phyloP scores from a whole-genome alignment of 225 moss, liverwort and hornwort species.

The Sphagnum contortum region DNA sequence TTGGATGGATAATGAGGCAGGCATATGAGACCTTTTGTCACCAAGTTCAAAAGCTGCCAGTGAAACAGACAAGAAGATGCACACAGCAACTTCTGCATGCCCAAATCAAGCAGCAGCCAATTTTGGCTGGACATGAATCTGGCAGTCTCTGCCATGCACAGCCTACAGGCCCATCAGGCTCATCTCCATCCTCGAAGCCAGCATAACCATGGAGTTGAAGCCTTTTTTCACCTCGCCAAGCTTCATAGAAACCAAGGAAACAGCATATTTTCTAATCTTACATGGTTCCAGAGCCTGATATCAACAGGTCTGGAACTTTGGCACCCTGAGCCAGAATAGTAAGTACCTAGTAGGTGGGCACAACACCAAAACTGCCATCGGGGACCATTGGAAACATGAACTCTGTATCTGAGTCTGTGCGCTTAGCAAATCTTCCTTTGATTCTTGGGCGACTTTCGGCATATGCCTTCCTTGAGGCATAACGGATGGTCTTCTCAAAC shows the following conservation, averaged over 20 bases:
- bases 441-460: constrained; percentile 88
- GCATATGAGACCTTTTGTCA: background rate
- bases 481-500: constrained; percentile 92
- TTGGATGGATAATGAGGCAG: background rate
- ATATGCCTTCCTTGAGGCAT: constrained; percentile 85
- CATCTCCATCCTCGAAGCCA: background rate
- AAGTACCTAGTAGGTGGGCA: constrained; percentile 37
- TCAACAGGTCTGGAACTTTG: background rate
- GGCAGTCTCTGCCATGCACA: background rate
- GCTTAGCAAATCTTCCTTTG: constrained; percentile 89
- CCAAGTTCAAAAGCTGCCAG: background rate
- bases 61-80: background rate
- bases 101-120: background rate
- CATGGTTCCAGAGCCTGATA: background rate
- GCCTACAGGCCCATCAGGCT: background rate
- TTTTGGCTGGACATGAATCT: background rate
- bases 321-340: background rate
- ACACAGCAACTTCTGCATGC: background rate
- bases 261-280: background rate
- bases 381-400: constrained; percentile 29
- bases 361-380: constrained; percentile 55
- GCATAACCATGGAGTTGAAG: background rate
- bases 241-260: background rate
- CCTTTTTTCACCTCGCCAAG: background rate
- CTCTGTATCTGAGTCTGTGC: constrained; percentile 61